Base-by-base conservation (phyloP, 1,139 yeast species). In the Kodamaea fungicola region DNA sequence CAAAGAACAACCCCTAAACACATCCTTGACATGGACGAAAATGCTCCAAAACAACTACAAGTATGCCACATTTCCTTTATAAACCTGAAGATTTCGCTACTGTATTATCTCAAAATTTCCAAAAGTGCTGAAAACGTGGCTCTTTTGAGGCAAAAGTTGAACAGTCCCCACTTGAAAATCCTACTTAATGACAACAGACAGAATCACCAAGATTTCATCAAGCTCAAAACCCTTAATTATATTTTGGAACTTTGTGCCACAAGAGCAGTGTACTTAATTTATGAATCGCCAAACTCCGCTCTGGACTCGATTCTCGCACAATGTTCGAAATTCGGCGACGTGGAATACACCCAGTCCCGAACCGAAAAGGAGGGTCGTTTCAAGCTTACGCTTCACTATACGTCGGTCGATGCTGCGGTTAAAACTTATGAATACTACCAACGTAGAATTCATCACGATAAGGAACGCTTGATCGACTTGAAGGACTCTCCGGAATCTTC, bases 241-340 rank as follows among this genome's bases (percentile, higher is more conserved):
- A 67, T 71, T 22, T 45, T 62, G 35, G 75, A 71, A 29, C 57
- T 54, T 37, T 55, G 58, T 35, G 76, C 76, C 16, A 67, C 75
- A 3, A 54, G 76, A 34, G 28, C 25, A 5, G 19, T 28, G 6
- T 9, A 28, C 3, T 16, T 28, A n/a, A 12, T 16, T n/a, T 23
- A 23, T n/a, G 26, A 23, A 23, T 8, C 26, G 26, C 9, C 9
- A 23, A 23, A 4, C 10, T n/a, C 26, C 10, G 37, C 31, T 6
- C 32, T 22, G 25, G 35, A 35, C 10, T 51, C 49, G 16, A 43
- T 65, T 12, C 40, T 43, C 13, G 42, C 41, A 8, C 61, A 57
- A 30, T 61, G 66, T 44, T 43, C 45, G 22, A 58, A 55, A 35
- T 62, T 62, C 45, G 74, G 74, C 7, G 67, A 61, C 1, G 51